Conservation (phyloP, 495 filamentous ascomycete species). For the Staphylotrichum longicolle region DNA sequence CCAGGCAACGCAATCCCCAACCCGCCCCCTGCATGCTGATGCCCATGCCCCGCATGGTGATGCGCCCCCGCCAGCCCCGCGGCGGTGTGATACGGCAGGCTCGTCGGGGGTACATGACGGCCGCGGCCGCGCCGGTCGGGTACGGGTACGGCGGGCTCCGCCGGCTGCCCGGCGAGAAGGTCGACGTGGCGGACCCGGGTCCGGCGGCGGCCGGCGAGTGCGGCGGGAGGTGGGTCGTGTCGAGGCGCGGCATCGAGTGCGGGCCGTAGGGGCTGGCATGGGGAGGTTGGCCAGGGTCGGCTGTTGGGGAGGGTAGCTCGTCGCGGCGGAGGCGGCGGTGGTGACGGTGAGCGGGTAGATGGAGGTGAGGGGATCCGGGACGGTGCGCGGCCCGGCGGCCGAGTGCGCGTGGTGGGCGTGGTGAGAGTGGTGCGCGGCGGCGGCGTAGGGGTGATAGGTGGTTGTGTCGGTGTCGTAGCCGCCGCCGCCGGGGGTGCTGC, state of each 20-base stretch:
- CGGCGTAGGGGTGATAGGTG: slow-evolving; percentile 15
- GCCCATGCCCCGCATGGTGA: not conserved
- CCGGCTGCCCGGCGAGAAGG: slow-evolving; percentile 21
- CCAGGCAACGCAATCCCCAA: slow-evolving; percentile 3
- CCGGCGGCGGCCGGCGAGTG: slow-evolving; percentile 7
- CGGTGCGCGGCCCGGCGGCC: slow-evolving; percentile 27
- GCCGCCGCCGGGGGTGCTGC: not conserved
- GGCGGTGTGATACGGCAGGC: slow-evolving; percentile 12
- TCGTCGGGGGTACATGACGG: slow-evolving; percentile 1
- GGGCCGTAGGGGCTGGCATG: slow-evolving; percentile 16
- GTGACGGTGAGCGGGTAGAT: slow-evolving; percentile 17
- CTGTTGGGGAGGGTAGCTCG: slow-evolving; percentile 19
- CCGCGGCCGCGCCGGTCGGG: not conserved
- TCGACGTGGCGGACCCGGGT: slow-evolving; percentile 19
- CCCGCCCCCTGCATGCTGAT: not conserved
- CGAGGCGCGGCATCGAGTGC: slow-evolving; percentile 15
- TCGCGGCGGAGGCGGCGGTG: not conserved
- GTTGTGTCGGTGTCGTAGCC: slow-evolving; percentile 22
- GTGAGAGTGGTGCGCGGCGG: not conserved
- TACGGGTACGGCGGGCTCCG: no score
- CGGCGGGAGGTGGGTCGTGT: slow-evolving; percentile 19
- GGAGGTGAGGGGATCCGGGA: slow-evolving; percentile 22
- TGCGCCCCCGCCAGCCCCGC: not conserved
- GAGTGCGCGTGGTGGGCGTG: slow-evolving; percentile 8
- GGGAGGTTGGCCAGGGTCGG: slow-evolving; percentile 14